A percentile compares a stretch with the other conserved stretches of the same genome.
Evolutionary conservation across 495 filamentous ascomycete genomes (phyloP).

Genomic region (Umbilicaria muhlenbergii): DNA sequence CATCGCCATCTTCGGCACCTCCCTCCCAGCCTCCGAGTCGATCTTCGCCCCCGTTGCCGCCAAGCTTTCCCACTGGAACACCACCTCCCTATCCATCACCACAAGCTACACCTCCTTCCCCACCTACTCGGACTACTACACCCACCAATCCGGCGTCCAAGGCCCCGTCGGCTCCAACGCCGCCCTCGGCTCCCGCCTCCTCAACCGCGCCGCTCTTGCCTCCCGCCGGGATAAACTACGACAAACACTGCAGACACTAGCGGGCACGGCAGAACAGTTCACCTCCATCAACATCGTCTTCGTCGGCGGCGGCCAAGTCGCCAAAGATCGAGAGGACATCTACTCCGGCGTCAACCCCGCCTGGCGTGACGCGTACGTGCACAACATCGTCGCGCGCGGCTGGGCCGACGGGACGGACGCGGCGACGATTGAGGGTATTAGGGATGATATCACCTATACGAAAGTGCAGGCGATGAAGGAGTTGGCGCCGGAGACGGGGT

Average conservation of each 20-base stretch:
- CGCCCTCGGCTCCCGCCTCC: constrained; percentile 22
- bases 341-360: constrained; percentile 26
- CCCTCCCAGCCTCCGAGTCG: constrained; percentile 10
- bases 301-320: constrained; percentile 24
- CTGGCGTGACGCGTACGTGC: constrained; percentile 26
- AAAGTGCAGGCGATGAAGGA: constrained; percentile 28
- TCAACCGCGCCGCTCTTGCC: constrained; percentile 20
- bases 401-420: constrained; percentile 24
- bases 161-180: constrained; percentile 11
- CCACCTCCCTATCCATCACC: constrained; percentile 15
- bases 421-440: constrained; percentile 21
- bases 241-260: constrained; percentile 17
- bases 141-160: constrained; percentile 16
- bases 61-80: constrained; percentile 14
- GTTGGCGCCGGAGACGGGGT: constrained; percentile 20
- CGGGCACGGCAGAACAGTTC: constrained; percentile 13
- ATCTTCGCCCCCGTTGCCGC: constrained; percentile 13
- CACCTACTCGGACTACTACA: constrained; percentile 21
- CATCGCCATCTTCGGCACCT: constrained; percentile 16
- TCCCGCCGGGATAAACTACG: constrained; percentile 10
- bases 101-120: constrained; percentile 18
- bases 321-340: constrained; percentile 11
- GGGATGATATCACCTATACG: constrained; percentile 31
- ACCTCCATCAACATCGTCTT: constrained; percentile 19
- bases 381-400: constrained; percentile 21